phyloP scores from a whole-genome alignment of 345 rosid genomes.

The Salix koriyanagi region DNA sequence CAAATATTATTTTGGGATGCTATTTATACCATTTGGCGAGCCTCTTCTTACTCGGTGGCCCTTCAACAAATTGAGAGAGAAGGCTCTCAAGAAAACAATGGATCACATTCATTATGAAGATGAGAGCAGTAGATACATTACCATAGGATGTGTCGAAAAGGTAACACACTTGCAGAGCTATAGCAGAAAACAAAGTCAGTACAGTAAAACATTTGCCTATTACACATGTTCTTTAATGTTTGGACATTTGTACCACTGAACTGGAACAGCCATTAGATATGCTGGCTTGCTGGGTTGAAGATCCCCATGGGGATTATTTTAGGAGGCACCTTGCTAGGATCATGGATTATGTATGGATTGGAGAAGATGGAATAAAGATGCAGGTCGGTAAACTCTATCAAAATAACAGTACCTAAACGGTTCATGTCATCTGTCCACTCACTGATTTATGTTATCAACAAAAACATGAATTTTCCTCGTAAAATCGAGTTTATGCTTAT shows the following conservation, averaged over 20 bases:
- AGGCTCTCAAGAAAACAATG: constrained; percentile 14
- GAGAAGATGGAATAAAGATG: constrained; percentile 18
- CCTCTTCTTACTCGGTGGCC: constrained; percentile 15
- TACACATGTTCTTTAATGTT: no score
- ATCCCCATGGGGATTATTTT: constrained; percentile 23
- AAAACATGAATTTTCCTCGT: no score
- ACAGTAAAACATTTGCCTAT: no score
- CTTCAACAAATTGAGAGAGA: constrained; percentile 14
- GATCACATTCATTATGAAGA: constrained; percentile 31
- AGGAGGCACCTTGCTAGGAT: constrained; percentile 21
- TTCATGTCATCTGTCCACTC: no score
- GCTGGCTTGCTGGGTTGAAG: constrained; percentile 38
- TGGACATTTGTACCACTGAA: no score
- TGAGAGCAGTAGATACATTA: constrained; percentile 30
- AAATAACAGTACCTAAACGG: neutral
- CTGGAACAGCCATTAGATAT: constrained; percentile 18
- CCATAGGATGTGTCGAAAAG: constrained; percentile 21
- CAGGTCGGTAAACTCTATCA: neutral
- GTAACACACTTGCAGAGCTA: neutral
- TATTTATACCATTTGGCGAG: neutral
- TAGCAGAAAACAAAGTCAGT: no score
- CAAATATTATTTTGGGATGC: constrained; percentile 20
- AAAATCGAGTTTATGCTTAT: no score
- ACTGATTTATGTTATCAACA: no score
- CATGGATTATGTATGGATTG: constrained; percentile 8